Evolutionary conservation across 1,284 basidiomycete species (phyloP).

Genomic region (Uromyces viciae-fabae): DNA sequence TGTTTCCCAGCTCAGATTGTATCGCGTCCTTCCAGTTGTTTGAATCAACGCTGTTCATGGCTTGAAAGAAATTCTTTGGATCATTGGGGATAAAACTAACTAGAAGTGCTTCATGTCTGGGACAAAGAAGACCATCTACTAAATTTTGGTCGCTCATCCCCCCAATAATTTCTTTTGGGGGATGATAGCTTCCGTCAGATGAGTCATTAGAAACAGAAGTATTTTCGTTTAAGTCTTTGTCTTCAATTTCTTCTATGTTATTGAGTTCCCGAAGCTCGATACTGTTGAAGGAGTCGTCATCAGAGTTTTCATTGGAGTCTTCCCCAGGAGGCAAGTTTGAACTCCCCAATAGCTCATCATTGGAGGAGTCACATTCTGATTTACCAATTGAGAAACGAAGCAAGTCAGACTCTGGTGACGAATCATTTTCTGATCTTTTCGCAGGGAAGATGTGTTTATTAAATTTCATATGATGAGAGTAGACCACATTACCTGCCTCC

Average conservation of each 20-base stretch:
- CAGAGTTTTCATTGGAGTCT: too few relatives aligned
- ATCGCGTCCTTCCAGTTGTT: not conserved
- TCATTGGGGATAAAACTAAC: not conserved
- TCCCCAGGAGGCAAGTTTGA: too few relatives aligned
- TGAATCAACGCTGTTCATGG: not conserved
- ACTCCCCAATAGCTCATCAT: too few relatives aligned
- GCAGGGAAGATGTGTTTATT: constrained; percentile 9
- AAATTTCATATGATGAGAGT: constrained; percentile 4
- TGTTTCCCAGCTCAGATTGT: not conserved
- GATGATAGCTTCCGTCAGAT: not conserved
- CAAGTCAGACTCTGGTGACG: too few relatives aligned
- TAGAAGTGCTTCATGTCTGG: not conserved
- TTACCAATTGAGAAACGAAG: too few relatives aligned
- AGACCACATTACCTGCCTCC: not conserved
- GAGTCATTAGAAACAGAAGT: not conserved
- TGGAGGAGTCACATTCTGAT: too few relatives aligned
- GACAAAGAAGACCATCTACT: not conserved
- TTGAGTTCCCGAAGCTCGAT: too few relatives aligned
- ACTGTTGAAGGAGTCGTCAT: not conserved
- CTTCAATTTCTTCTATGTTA: not conserved
- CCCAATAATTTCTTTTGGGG: not conserved
- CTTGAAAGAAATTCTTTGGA: not conserved
- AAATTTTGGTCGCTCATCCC: not conserved
- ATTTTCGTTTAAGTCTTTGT: not conserved
- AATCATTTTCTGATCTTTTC: too few relatives aligned